phyloP scores from a whole-genome alignment of 2,329 filamentous ascomycete genomes.

The Talaromyces marneffei region DNA sequence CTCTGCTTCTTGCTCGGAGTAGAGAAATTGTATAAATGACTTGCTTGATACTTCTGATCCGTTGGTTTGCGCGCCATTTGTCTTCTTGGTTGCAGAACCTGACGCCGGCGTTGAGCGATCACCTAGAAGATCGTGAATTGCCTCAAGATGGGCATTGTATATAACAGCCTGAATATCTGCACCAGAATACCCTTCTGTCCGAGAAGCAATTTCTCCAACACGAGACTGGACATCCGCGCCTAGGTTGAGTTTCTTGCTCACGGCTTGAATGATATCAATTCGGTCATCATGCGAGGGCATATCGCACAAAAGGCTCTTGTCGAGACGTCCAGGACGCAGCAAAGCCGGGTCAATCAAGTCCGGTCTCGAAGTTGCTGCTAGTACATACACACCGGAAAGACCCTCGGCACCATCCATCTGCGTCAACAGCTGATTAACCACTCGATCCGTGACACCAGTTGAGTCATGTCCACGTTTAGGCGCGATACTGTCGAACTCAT shows the following conservation, averaged over 20 bases:
- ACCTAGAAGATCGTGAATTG: constrained; percentile 85
- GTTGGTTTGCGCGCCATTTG: constrained; percentile 17
- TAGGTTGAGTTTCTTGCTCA: constrained; percentile 76
- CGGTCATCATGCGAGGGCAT: constrained; percentile 69
- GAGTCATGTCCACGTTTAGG: constrained; percentile 95
- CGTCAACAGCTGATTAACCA: constrained; percentile 95
- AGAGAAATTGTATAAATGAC: constrained; percentile 74
- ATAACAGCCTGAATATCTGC: constrained; percentile 92
- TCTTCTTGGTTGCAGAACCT: constrained; percentile 22
- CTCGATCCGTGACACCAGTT: constrained; percentile 95
- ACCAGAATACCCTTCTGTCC: constrained; percentile 86
- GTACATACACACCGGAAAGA: constrained; percentile 86
- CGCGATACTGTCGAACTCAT: constrained; percentile 97
- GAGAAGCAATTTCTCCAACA: constrained; percentile 66
- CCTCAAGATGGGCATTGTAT: constrained; percentile 94
- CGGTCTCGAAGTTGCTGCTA: constrained; percentile 87
- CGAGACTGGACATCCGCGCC: constrained; percentile 58
- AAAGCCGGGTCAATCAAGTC: constrained; percentile 94
- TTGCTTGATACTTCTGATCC: constrained; percentile 30
- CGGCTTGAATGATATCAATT: constrained; percentile 77
- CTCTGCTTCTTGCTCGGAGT: constrained; percentile 55
- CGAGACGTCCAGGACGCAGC: constrained; percentile 81
- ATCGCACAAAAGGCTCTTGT: constrained; percentile 89
- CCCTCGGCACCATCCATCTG: constrained; percentile 99
- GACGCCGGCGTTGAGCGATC: constrained; percentile 41